Evolutionary conservation across 2,329 filamentous ascomycete genomes (phyloP).

Genomic region (Dothideomycetes sp.): DNA sequence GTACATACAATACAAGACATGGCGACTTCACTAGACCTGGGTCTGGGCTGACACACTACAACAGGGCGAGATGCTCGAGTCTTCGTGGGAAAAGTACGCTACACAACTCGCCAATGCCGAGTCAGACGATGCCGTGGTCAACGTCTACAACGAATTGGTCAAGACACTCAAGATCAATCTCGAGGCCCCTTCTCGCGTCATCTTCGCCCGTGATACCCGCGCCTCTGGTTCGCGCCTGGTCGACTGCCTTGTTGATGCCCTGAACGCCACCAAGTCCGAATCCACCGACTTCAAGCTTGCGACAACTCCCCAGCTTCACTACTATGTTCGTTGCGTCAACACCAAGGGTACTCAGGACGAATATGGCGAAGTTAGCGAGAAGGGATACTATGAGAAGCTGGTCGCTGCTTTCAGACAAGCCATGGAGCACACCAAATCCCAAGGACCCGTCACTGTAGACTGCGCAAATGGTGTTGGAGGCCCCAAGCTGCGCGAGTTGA

Average conservation of each 20-base stretch:
- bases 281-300: conserved; percentile 81
- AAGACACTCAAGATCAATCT: conserved; percentile 68
- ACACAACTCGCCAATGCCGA: conserved; percentile 81
- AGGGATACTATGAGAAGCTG: conserved; percentile 92
- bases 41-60: conserved; percentile 19
- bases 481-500: conserved; percentile 75
- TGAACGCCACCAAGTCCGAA: conserved; percentile 65
- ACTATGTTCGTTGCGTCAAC: conserved; percentile 89
- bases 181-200: conserved; percentile 62
- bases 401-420: conserved; percentile 74
- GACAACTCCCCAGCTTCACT: conserved; percentile 97
- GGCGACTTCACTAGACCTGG: not conserved
- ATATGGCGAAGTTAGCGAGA: conserved; percentile 82
- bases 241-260: conserved; percentile 65
- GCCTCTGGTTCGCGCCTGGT: conserved; percentile 82
- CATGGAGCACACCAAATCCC: conserved; percentile 65
- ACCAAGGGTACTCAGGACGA: conserved; percentile 77
- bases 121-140: conserved; percentile 62
- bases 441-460: conserved; percentile 73
- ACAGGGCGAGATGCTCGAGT: conserved; percentile 87
- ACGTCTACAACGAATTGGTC: conserved; percentile 68
- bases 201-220: conserved; percentile 87
- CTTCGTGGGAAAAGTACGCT: conserved; percentile 83
- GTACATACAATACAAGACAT: conserved; percentile 27
- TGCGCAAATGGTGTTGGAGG: conserved; percentile 96